Conservation (phyloP, 805 yeast genomes). For the Ogataea glucozyma region DNA sequence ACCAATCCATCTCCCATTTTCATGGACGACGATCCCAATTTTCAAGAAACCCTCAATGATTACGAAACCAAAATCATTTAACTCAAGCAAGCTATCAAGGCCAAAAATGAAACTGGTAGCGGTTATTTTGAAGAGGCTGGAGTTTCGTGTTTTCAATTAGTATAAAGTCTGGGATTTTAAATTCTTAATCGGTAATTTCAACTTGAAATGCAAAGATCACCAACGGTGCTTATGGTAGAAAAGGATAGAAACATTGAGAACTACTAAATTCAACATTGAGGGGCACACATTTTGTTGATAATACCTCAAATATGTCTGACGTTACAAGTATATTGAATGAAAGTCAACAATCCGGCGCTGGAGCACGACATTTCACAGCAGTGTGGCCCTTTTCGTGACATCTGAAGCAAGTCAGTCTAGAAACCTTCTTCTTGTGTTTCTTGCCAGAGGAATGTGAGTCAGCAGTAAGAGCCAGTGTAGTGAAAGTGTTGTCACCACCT, state of each 20-base stretch:
- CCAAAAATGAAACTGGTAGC: conserved; percentile 18
- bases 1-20: conserved; percentile 31
- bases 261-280: too few relatives aligned
- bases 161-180: too few relatives aligned
- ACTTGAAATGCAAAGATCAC: too few relatives aligned
- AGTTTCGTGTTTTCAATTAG: too few relatives aligned
- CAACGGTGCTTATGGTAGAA: too few relatives aligned
- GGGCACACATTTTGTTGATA: too few relatives aligned
- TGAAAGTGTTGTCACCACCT: background rate
- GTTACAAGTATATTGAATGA: too few relatives aligned
- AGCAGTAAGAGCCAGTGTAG: background rate
- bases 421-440: background rate
- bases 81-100: conserved; percentile 20
- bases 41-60: conserved; percentile 30
- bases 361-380: background rate
- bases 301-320: too few relatives aligned
- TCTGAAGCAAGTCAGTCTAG: background rate
- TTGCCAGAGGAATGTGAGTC: background rate
- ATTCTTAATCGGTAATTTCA: too few relatives aligned
- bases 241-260: too few relatives aligned
- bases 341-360: background rate
- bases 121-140: too few relatives aligned
- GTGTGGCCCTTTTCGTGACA: conserved; percentile 1
- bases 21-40: conserved; percentile 40
- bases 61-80: conserved; percentile 31